Evolutionary conservation across 345 rosid genomes (phyloP), one percentile per base, ranked within the genome.

Genomic region (Pugionium cornutum): DNA sequence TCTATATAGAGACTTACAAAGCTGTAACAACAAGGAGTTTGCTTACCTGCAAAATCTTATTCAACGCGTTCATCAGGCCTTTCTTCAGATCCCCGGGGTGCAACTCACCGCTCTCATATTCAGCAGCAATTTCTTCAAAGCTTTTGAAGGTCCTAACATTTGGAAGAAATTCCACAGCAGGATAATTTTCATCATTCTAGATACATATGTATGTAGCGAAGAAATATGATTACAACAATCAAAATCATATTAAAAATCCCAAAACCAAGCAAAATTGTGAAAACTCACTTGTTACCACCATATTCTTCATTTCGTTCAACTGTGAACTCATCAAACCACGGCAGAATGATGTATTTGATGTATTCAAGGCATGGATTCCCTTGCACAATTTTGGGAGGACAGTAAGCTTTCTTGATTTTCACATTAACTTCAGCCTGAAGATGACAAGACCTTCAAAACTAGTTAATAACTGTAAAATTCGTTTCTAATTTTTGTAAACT

Each of bases 351-450:
- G 83, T 75, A 79, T 48, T 83, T 81, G 68, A 89, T 55, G 79
- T 92, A 92, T 28, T 89, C 97, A 61, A 92, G 70, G 73, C 97
- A 92, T 42, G 97, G 94, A 67, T 89, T 92, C 7, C 83, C 87
- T 66, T 83, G 62, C 71, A 83, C 83, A 57, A 82, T 77, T 57
- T 76, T 69, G 4, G 92, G 92, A 27, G 94, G 96, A 50, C 97
- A 92, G 78, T 77, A 92, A 34, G 97, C 96, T 68, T 86, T 88
- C 78, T 84, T 87, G 74, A 92, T 89, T 80, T 92, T 92, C 63
- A 79, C 68, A 72, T 87, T 86, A 36, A 92, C 97, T 66, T 87
- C 89, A 31, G 86, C 94, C 96, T 89, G 65, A 40, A 10, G 33
- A 74, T 0, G 35, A 39, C 6, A 61, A 28, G 6, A 9, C 37